phyloP scores from a whole-genome alignment of 2,329 filamentous ascomycete genomes.

The Fusarium fracticaudum region DNA sequence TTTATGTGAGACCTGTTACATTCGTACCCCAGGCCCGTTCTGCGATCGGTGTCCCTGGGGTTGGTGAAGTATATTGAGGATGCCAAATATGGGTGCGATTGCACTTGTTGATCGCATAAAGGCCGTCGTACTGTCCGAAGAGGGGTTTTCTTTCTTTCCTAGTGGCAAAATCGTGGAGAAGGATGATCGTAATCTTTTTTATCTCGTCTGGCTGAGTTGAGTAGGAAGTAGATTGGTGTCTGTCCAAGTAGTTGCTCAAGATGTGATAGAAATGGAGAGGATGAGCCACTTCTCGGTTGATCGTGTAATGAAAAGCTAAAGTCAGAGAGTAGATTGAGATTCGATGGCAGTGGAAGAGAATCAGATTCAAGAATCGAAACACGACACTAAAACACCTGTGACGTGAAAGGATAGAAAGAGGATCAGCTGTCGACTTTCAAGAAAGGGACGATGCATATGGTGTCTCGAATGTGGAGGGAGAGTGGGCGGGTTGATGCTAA shows the following conservation, averaged over 20 bases:
- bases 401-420: constrained; percentile 38
- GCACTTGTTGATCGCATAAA: background rate
- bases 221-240: background rate
- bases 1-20: constrained; percentile 29
- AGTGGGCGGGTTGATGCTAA: constrained; percentile 38
- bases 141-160: background rate
- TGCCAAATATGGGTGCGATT: constrained; percentile 20
- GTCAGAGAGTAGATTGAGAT: background rate
- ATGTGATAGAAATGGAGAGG: background rate
- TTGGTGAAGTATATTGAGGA: constrained; percentile 21
- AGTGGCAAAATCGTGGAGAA: background rate
- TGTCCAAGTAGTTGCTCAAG: background rate
- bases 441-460: constrained; percentile 44
- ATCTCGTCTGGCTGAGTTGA: constrained; percentile 1
- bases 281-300: background rate
- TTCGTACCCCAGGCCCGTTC: constrained; percentile 44
- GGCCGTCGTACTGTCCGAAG: background rate
- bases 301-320: background rate
- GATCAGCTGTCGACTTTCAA: constrained; percentile 37
- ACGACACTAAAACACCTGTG: constrained; percentile 30
- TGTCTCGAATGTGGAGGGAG: constrained; percentile 48
- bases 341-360: background rate
- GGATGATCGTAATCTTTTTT: constrained; percentile 4
- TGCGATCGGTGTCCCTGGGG: constrained; percentile 43
- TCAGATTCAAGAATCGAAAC: constrained; percentile 17